Base-by-base conservation (phyloP, 2,329 filamentous ascomycete species). In the Apiospora malaysiana region DNA sequence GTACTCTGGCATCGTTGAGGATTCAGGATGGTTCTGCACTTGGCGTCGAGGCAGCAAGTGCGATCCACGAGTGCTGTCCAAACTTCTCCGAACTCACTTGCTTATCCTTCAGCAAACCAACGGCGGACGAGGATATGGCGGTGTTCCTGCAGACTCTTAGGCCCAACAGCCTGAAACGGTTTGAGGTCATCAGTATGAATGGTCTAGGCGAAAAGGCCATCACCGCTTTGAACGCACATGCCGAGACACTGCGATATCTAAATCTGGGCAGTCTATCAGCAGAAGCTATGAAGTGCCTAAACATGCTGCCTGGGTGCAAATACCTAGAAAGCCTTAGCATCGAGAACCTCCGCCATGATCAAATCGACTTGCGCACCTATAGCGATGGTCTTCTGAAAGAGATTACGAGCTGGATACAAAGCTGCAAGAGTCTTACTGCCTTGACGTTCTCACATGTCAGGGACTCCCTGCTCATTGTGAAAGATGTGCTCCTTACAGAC, bases 1-100 rank as follows among this genome's bases (percentile, higher is more conserved):
- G 88, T 1, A 85, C 87, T 37, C 81, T 94, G 10, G 86, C 84
- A 70, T 85, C 84, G 0, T 82, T 94, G 45, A 86, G 88, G 21
- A 81, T 93, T 1, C 89, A 85, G 78, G 88, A 91, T 73, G 91
- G 90, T 3, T 85, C 85, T 49, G 85, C 88, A 12, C 83, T 94
- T 1, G 86, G 85, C 51, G 82, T 87, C 68, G 84, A 87, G 70
- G 84, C 86, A 1, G 86, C 87, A 43, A 80, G 82, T 16, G 84
- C 88, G 3, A 87, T 94, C 66, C 82, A 85, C 32, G 78, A 85
- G 32, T 82, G 87, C 74, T 94, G 91, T 74, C 88, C 88, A 1
- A 81, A 86, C 10, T 91, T 94, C 74, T 84, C 85, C 59, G 85
- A 87, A 49, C 79, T 94, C 27, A 87, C 84, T 37, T 88, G 92